phyloP scores from a whole-genome alignment of 2,329 filamentous ascomycete genomes.

The Lecanosticta acicola region DNA sequence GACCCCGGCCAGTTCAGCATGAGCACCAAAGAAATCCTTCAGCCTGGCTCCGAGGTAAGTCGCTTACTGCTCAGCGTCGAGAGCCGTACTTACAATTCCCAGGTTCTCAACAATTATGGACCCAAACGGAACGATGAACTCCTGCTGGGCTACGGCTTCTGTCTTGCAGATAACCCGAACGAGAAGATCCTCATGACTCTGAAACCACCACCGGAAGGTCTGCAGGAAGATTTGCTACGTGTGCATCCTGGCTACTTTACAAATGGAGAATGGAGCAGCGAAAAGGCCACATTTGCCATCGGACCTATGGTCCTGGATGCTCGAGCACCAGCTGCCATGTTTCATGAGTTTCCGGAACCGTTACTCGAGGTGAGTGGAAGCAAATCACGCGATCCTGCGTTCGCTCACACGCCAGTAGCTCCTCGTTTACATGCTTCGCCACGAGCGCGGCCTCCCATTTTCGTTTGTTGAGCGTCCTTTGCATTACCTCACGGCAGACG shows the following conservation, averaged over 20 bases:
- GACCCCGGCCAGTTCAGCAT: constrained; percentile 38
- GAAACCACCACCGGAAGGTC: constrained; percentile 34
- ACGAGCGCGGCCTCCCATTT: constrained; percentile 31
- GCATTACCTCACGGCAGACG: constrained; percentile 23
- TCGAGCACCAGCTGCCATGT: constrained; percentile 16
- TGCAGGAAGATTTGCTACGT: constrained; percentile 29
- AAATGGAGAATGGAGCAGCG: constrained; percentile 30
- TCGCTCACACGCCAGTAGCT: constrained; percentile 25
- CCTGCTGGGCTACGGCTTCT: constrained; percentile 50
- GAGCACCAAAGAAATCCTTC: constrained; percentile 31
- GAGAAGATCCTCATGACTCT: constrained; percentile 44
- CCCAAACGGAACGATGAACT: constrained; percentile 50
- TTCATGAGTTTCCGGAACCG: constrained; percentile 27
- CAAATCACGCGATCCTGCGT: neutral
- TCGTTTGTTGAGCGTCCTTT: constrained; percentile 24
- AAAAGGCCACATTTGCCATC: constrained; percentile 37
- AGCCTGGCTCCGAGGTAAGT: constrained; percentile 22
- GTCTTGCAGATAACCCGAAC: constrained; percentile 42
- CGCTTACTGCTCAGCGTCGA: neutral
- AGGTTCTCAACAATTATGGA: constrained; percentile 51
- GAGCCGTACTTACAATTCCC: constrained; percentile 17
- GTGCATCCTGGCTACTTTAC: constrained; percentile 33
- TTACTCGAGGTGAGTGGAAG: constrained; percentile 8
- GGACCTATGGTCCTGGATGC: constrained; percentile 3
- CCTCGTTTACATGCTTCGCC: constrained; percentile 31